Evolutionary conservation across 768 basidiomycete species (phyloP), one percentile per base, ranked within the genome.

Genomic region (Tricholoma sp.): DNA sequence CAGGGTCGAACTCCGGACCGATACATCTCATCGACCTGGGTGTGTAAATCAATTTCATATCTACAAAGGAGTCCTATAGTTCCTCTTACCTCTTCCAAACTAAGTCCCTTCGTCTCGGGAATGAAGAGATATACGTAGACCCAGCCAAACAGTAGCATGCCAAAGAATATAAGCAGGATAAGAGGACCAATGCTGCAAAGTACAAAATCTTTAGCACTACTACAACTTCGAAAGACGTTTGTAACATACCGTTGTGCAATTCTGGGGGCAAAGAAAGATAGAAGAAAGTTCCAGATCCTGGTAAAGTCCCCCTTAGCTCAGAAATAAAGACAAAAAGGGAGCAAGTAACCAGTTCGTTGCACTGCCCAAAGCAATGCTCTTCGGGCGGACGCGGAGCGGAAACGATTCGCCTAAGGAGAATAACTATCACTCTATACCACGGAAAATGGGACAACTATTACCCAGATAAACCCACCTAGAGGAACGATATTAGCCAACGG

Each of bases 21-120:
- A 62, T 89, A 89, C 75, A 90, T 67, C 69, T 88, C 86, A 66
- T 90, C 88, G 59, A 89, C 84, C 84, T 85, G 55, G 5, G 57
- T 49, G 19, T 16, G 37, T 27, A 46, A 27, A 8, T 47, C 14
- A 52, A 52, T 57, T 11, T 27, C 18, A 47, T 22, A 34, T 29
- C 43, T n/a, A 19, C 18, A 51, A 14, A 27, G 24, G n/a, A 49
- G 50, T 24, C 1, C 52, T 45, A 27, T 41, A 53, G 0, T 62
- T 29, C 31, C 37, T 58, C 68, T 29, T 55, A 83, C 84, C 76
- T 88, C 85, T 73, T 91, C 89, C 60, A 89, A 69, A 54, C 83
- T 82, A 19, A 91, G 79, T 10, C 89, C 88, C 68, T 83, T 91
- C 21, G 87, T 91, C 75, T 93, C 91, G 19, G 90, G 90, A 49